These are phyloP conservation scores for Mucor sp. DNA, from an alignment of 371 early-diverging fungal species.

Conservation along the genomic window DNA sequence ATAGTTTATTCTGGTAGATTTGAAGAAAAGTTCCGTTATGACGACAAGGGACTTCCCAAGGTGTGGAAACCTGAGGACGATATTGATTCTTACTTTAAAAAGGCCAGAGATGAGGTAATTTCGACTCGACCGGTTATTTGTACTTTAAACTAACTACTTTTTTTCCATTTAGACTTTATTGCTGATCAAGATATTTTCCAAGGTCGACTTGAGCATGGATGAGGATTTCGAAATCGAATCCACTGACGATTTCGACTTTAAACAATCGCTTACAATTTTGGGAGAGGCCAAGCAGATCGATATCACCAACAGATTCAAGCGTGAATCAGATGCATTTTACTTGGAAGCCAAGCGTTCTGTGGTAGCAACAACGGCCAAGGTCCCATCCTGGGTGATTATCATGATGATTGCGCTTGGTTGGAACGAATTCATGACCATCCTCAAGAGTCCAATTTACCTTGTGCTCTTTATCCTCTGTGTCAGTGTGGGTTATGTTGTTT, in stretches of 20 bases:
- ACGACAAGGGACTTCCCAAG: slow-evolving; percentile 88
- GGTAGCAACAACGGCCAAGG: slow-evolving; percentile 82
- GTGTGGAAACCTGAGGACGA: slow-evolving; percentile 96
- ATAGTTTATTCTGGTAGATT: slow-evolving; percentile 48
- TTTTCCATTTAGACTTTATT: slow-evolving; percentile 48
- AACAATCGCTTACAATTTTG: slow-evolving; percentile 67
- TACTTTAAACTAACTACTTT: neutral
- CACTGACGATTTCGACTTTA: slow-evolving; percentile 64
- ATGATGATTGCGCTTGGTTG: slow-evolving; percentile 84
- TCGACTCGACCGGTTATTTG: neutral
- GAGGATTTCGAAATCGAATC: slow-evolving; percentile 46
- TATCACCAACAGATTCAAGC: slow-evolving; percentile 80
- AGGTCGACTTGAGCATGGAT: slow-evolving; percentile 54
- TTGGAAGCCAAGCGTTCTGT: slow-evolving; percentile 96
- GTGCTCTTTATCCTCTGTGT: slow-evolving; percentile 57
- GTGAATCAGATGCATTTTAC: slow-evolving; percentile 89
- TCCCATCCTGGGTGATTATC: slow-evolving; percentile 88
- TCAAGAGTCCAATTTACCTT: slow-evolving; percentile 83
- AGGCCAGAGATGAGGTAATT: slow-evolving; percentile 69
- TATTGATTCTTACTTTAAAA: slow-evolving; percentile 84
- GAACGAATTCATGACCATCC: slow-evolving; percentile 89
- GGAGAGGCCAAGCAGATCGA: slow-evolving; percentile 73
- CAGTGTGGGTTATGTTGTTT: slow-evolving; percentile 63
- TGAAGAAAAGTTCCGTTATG: slow-evolving; percentile 93
- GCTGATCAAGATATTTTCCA: slow-evolving; percentile 68